These are phyloP conservation scores for Cyberlindnera subsufficiens DNA, from an alignment of 805 yeast genomes.

Conservation along the genomic window DNA sequence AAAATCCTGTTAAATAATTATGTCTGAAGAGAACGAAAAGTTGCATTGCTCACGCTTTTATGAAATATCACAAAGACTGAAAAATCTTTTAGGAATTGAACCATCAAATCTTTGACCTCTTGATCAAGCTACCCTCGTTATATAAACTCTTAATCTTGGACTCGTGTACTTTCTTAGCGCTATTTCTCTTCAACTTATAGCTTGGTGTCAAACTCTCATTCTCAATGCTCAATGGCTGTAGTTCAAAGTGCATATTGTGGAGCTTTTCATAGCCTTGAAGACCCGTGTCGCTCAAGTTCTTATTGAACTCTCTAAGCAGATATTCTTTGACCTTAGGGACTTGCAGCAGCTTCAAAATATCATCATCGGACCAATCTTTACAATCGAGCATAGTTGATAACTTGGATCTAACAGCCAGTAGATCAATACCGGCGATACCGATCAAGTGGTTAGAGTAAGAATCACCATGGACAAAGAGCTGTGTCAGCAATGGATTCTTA, in stretches of 20 bases:
- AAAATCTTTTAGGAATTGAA: background rate
- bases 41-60: too few relatives aligned
- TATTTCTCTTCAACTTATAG: conserved; percentile 45
- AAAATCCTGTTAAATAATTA: too few relatives aligned
- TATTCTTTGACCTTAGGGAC: conserved; percentile 6
- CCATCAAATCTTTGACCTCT: conserved; percentile 6
- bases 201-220: conserved; percentile 66
- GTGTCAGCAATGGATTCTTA: conserved; percentile 34
- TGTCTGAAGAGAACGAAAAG: too few relatives aligned
- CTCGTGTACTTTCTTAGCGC: conserved; percentile 39
- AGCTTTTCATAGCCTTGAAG: conserved; percentile 53
- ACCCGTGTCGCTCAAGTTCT: conserved; percentile 5
- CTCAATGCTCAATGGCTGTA: conserved; percentile 54
- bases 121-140: conserved; percentile 35
- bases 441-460: conserved; percentile 43
- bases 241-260: conserved; percentile 45
- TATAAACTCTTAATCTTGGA: conserved; percentile 38
- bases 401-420: conserved; percentile 17
- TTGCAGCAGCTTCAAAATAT: conserved; percentile 6
- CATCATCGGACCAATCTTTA: conserved; percentile 5
- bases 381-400: conserved; percentile 1
- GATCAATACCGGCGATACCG: conserved; percentile 48
- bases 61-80: too few relatives aligned
- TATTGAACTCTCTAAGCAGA: conserved; percentile 5
- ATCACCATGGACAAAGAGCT: conserved; percentile 52